A percentile compares a stretch with the other conserved stretches of the same genome.
These are phyloP conservation scores for Themeda triandra DNA, from an alignment of 176 grass and related monocot species.

Conservation along the genomic window DNA sequence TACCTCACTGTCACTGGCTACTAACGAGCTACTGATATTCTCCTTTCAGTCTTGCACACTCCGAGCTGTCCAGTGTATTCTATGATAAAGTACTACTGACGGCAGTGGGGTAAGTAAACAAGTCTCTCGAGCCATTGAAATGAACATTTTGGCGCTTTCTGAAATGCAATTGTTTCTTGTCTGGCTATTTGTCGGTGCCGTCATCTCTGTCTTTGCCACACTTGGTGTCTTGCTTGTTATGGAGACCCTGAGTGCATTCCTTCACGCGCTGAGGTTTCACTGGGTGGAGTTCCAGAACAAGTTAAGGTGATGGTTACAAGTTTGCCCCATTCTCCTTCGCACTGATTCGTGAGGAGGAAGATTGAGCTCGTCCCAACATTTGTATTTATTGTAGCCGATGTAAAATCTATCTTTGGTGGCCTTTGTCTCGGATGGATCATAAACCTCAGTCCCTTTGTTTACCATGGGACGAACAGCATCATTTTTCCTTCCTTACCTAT, in stretches of 20 bases:
- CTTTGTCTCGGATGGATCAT: conserved; percentile 34
- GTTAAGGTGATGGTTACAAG: conserved; percentile 99
- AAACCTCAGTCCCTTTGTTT: conserved; percentile 31
- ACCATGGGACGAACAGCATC: conserved; percentile 2
- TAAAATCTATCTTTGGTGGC: conserved; percentile 29
- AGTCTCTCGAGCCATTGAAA: background rate
- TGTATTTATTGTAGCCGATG: conserved; percentile 33
- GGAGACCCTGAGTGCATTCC: conserved; percentile 93
- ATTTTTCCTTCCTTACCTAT: conserved; percentile 45
- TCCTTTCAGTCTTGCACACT: conserved; percentile 86
- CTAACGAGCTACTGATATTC: conserved; percentile 26
- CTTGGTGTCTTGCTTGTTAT: conserved; percentile 89
- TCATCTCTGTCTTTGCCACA: conserved; percentile 67
- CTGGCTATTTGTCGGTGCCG: conserved; percentile 43
- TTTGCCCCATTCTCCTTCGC: conserved; percentile 81
- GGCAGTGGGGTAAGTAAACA: conserved; percentile 60
- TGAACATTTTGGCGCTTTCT: background rate
- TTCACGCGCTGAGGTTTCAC: conserved; percentile 95
- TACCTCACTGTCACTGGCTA: background rate
- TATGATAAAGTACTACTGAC: conserved; percentile 89
- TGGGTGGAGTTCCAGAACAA: conserved; percentile 99
- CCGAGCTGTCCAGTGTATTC: conserved; percentile 85
- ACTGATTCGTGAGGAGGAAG: conserved; percentile 60
- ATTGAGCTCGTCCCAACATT: conserved; percentile 29
- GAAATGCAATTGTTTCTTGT: conserved; percentile 12